These are phyloP conservation scores for Candida tibetensis DNA, from an alignment of 805 yeast species.

Conservation along the genomic window DNA sequence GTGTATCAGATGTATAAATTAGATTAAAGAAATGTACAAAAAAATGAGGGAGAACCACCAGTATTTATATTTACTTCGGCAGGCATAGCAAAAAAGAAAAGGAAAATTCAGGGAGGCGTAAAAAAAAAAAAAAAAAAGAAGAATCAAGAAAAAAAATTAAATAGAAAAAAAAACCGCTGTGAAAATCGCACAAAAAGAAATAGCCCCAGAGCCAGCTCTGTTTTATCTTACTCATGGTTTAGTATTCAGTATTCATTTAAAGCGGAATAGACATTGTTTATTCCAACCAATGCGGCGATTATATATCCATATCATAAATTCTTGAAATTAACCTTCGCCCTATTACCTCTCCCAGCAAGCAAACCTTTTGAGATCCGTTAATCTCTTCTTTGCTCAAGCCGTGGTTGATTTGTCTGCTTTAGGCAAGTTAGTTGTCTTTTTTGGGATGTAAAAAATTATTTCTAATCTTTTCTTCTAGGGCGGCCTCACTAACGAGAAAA, in stretches of 20 bases:
- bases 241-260: too few species aligned
- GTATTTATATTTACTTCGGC: slow-evolving; percentile 12
- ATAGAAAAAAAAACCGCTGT: not conserved
- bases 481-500: not conserved
- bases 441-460: not conserved
- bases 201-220: too few species aligned
- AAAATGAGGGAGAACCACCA: slow-evolving; percentile 4
- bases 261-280: too few species aligned
- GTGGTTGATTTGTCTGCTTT: not conserved
- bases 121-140: not conserved
- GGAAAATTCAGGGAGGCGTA: not conserved
- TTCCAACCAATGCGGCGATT: too few species aligned
- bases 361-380: not conserved
- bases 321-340: too few species aligned
- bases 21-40: not conserved
- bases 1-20: slow-evolving; percentile 3
- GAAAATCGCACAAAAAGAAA: not conserved
- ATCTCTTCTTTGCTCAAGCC: not conserved
- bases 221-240: too few species aligned
- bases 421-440: not conserved
- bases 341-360: too few species aligned
- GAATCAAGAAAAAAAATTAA: not conserved
- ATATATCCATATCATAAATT: too few species aligned
- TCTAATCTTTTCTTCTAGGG: not conserved
- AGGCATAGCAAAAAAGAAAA: not conserved